Base-by-base conservation (phyloP, 106 monocot species). In the Dioscorea dumetorum region DNA sequence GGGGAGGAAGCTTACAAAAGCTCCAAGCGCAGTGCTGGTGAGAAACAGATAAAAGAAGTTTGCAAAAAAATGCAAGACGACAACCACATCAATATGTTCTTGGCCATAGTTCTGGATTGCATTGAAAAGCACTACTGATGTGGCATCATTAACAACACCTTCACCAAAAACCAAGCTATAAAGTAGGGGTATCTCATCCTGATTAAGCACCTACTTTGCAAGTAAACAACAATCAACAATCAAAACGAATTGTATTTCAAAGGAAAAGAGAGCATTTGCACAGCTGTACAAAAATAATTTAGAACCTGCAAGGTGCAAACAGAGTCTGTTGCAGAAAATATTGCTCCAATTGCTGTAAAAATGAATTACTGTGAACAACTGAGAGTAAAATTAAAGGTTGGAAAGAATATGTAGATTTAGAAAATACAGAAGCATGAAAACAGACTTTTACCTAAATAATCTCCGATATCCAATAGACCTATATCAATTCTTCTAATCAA, bases 111-210 rank as follows among this genome's bases (percentile, higher is more conserved):
- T 85, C 48, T 99, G 97, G 58, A 99, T 84, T 51, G 97, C 92
- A 61, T 99, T 93, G 74, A 99, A 99, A 56, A 99, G 76, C 65
- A 99, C 97, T 32, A 99, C 82, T 60, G 97, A 99, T 63, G 92
- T 99, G 33, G 97, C 97, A 83, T 99, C 97, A 77, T 99, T 99
- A n/a, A 99, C 92, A 50, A 99, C 97, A 68, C 97, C 97, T 82
- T 99, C 97, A 15, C 97, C 97, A 73, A 99, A 99, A 32, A 99
- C 97, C 73, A 99, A 72, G 31, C 92, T 92, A 63, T 99, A 99
- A 24, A 99, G 83, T 19, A 99, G 72, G 22, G 97, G 97, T 21
- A 92, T 99, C 70, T 99, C 97, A 77, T 99, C 97, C 68, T 99
- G 97, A 81, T 86, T 90, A 78, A 99, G 87, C 54, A 99, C 87